A percentile compares a stretch with the other conserved stretches of the same genome.
phyloP scores from a whole-genome alignment of 208 protist genomes.

The Acanthamoeba sp. region DNA sequence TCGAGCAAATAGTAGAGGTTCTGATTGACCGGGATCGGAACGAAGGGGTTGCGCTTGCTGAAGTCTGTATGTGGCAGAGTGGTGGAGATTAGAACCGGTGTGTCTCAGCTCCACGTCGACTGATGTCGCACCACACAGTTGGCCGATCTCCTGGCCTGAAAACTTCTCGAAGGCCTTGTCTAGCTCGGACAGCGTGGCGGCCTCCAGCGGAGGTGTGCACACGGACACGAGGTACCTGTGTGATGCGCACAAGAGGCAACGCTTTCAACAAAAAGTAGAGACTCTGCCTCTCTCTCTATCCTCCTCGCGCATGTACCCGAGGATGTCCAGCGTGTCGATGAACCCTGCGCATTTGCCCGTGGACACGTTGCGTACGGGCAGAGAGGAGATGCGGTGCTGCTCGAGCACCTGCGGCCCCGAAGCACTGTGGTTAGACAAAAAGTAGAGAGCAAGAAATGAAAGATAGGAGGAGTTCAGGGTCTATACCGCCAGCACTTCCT shows the following conservation, averaged over 20 bases:
- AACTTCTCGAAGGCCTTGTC: constrained; percentile 36
- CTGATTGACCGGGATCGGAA: constrained; percentile 2
- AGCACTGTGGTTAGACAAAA: too few relatives aligned
- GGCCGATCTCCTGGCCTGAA: neutral
- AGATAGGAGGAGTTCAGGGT: neutral
- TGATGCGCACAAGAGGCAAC: too few relatives aligned
- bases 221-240: neutral
- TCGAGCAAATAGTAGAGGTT: constrained; percentile 42
- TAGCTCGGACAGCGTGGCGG: neutral
- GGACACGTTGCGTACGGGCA: neutral
- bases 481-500: neutral
- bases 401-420: neutral
- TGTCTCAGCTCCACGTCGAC: too few relatives aligned
- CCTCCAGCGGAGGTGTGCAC: neutral
- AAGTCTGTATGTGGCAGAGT: constrained; percentile 46
- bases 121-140: neutral
- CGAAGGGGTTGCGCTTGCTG: constrained; percentile 48
- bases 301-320: too few relatives aligned
- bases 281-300: too few relatives aligned
- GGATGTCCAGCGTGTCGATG: constrained; percentile 34
- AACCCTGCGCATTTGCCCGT: constrained; percentile 44
- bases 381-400: neutral
- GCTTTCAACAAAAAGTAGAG: too few relatives aligned
- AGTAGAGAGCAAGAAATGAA: neutral
- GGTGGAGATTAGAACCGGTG: too few relatives aligned